Evolutionary conservation across 2,329 filamentous ascomycete genomes (phyloP).

Genomic region (Penicillium sp.): DNA sequence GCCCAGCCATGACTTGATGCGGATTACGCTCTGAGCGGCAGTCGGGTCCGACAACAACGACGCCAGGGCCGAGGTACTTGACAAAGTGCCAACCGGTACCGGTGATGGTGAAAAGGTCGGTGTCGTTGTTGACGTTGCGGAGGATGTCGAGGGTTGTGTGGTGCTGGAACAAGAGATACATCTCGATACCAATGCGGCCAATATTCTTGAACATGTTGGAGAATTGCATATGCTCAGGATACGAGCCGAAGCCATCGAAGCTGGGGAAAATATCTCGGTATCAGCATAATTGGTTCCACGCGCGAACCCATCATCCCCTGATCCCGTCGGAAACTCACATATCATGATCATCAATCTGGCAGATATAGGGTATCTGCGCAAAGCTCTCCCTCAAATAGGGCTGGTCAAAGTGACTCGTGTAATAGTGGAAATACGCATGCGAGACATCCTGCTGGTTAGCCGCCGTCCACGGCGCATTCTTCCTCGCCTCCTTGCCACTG

Average conservation of each 20-base stretch:
- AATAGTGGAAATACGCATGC: slow-evolving; percentile 98
- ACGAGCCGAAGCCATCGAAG: slow-evolving; percentile 96
- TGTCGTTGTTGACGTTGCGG: slow-evolving; percentile 82
- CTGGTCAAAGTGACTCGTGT: slow-evolving; percentile 97
- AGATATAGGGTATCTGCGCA: slow-evolving; percentile 91
- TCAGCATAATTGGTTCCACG: not conserved
- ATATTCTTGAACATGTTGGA: slow-evolving; percentile 99
- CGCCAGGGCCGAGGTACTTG: slow-evolving; percentile 89
- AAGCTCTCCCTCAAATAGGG: slow-evolving; percentile 92
- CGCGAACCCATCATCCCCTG: not conserved
- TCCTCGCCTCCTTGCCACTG: slow-evolving; percentile 89
- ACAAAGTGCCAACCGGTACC: slow-evolving; percentile 99
- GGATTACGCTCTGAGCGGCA: slow-evolving; percentile 89
- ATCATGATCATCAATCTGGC: slow-evolving; percentile 94
- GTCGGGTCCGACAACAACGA: slow-evolving; percentile 87
- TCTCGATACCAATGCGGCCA: slow-evolving; percentile 89
- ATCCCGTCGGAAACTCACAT: slow-evolving; percentile 66
- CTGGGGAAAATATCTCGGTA: slow-evolving; percentile 48
- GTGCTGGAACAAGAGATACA: slow-evolving; percentile 98
- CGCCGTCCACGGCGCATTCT: slow-evolving; percentile 88
- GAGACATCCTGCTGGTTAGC: slow-evolving; percentile 93
- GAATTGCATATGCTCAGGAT: slow-evolving; percentile 97
- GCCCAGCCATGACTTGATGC: slow-evolving; percentile 88
- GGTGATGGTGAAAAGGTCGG: slow-evolving; percentile 93
- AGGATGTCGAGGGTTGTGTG: slow-evolving; percentile 94